phyloP scores from a whole-genome alignment of 768 basidiomycete species.

The Termitomyces titanicus region DNA sequence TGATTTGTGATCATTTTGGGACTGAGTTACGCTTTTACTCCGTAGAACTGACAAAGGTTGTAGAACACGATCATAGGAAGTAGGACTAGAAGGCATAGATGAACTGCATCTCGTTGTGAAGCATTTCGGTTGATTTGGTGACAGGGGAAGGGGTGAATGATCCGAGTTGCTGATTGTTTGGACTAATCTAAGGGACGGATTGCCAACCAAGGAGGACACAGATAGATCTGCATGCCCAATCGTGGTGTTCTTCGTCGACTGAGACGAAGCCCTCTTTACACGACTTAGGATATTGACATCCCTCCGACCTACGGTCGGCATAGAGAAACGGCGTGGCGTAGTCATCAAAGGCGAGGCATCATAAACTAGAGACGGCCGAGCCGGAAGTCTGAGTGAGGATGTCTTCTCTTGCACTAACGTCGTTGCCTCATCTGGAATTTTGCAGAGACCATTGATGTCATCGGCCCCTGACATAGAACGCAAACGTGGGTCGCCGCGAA shows the following conservation, averaged over 20 bases:
- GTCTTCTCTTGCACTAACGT: constrained; percentile 2
- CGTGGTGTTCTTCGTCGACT: constrained; percentile 16
- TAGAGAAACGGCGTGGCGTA: constrained; percentile 25
- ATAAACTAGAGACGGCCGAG: constrained; percentile 16
- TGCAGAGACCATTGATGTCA: constrained; percentile 8
- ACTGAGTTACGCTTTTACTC: neutral
- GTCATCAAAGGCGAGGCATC: constrained; percentile 5
- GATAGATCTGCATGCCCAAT: constrained; percentile 17
- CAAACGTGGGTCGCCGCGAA: constrained; percentile 7
- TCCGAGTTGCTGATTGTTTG: constrained; percentile 13
- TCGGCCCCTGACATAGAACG: constrained; percentile 13
- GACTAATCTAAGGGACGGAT: constrained; percentile 22
- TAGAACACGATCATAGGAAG: neutral
- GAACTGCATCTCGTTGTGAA: neutral
- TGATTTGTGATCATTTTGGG: neutral
- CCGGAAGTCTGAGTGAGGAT: constrained; percentile 15
- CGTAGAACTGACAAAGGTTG: constrained; percentile 1
- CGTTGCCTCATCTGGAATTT: constrained; percentile 1
- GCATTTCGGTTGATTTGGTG: constrained; percentile 6
- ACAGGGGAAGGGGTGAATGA: constrained; percentile 16
- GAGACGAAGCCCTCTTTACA: constrained; percentile 21
- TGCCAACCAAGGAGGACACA: constrained; percentile 7
- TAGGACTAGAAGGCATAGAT: neutral
- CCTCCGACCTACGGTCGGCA: constrained; percentile 21
- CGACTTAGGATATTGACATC: constrained; percentile 10